phyloP scores from a whole-genome alignment of 2,329 filamentous ascomycete genomes.

The Penicillium capsulatum region DNA sequence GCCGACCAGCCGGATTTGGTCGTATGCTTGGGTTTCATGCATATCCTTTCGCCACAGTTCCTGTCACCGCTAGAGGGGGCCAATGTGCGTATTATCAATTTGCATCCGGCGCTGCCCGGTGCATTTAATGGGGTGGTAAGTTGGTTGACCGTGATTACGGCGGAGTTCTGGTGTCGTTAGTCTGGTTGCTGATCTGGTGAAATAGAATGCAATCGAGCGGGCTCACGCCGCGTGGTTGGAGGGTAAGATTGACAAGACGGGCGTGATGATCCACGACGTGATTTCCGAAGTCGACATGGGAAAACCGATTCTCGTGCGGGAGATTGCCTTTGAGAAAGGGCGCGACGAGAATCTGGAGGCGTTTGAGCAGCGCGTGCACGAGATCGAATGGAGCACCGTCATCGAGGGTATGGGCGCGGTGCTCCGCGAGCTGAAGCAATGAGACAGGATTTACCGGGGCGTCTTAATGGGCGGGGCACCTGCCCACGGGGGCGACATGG shows the following conservation, averaged over 20 bases:
- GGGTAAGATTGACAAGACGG: constrained; percentile 64
- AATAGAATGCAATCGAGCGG: constrained; percentile 65
- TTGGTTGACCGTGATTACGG: constrained; percentile 6
- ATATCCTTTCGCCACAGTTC: constrained; percentile 68
- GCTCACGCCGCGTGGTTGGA: constrained; percentile 70
- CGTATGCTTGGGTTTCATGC: constrained; percentile 83
- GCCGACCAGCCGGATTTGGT: constrained; percentile 65
- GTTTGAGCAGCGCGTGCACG: constrained; percentile 70
- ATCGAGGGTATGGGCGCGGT: constrained; percentile 60
- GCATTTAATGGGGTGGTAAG: constrained; percentile 67
- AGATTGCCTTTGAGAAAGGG: constrained; percentile 60
- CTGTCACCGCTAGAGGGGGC: constrained; percentile 61
- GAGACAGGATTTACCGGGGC: no score
- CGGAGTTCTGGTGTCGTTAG: not conserved
- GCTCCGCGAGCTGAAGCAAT: constrained; percentile 30
- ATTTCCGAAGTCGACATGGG: constrained; percentile 76
- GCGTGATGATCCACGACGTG: constrained; percentile 88
- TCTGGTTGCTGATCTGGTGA: not conserved
- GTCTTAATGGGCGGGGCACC: no score
- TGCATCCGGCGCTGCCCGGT: constrained; percentile 72
- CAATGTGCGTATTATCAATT: constrained; percentile 69
- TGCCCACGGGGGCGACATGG: no score
- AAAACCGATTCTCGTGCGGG: constrained; percentile 63
- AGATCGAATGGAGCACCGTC: constrained; percentile 71
- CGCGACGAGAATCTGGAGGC: constrained; percentile 61